Evolutionary conservation across 345 rosid genomes (phyloP), one percentile per base, ranked within the genome.

Genomic region (Schrenkiella parvula): DNA sequence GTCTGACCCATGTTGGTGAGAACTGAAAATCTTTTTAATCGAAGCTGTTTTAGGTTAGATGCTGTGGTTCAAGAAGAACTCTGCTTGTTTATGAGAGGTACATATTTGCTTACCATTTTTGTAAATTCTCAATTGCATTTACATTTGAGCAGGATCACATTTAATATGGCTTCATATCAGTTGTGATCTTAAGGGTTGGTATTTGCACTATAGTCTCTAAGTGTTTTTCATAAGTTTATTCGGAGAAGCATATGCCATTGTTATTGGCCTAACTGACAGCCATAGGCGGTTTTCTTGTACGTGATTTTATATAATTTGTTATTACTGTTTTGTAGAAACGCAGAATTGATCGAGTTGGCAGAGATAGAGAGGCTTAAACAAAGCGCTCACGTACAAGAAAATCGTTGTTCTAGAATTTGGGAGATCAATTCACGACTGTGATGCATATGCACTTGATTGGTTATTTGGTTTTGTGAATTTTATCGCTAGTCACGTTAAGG

Each of bases 41-140:
- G 29, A 72, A 34, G 38, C 43, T 55, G 64, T 34, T 41, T 43
- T 13, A 14, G 58, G 28, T 53, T 15, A 46, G 43, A 31, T 22
- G 52, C 21, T 8, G 25, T 55, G 50, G 58, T 21, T 74, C 37
- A 38, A 19, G 61, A 66, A 50, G 23, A 21, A 13, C 54, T 39
- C 37, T 66, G 55, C 62, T 39, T 58, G 54, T 58, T 59, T 54
- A 31, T 48, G 41, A 25, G 56, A 64, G 70, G 64, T 60, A 71
- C 51, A 34, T 34, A 39, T 11, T 18, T 50, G 51, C 42, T 71
- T 37, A 19, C 31, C 18, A 4, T 18, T 38, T 26, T 41, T 2
- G 2, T 12, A 53, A 6, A 26, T 0, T 8, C 1, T 17, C 53
- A 42, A 17, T 29, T 63, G 18, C 37, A 26, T 18, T 26, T 61